phyloP scores from a whole-genome alignment of 2,329 filamentous ascomycete genomes.

The Beauveria brongniartii region DNA sequence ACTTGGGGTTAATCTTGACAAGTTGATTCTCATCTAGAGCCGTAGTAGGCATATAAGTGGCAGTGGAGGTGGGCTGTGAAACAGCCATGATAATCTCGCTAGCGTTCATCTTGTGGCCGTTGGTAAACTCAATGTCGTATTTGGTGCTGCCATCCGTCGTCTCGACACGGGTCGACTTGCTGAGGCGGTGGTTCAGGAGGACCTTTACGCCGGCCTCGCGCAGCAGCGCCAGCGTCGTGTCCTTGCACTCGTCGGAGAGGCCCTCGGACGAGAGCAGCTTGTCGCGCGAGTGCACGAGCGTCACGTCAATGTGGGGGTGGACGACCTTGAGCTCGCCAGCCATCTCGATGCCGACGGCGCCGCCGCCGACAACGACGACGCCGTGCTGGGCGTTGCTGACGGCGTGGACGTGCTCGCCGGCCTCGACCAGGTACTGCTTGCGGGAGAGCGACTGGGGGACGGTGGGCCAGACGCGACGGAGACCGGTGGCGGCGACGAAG shows the following conservation, averaged over 20 bases:
- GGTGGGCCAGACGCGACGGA: constrained; percentile 62
- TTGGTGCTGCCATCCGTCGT: constrained; percentile 31
- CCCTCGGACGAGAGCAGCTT: constrained; percentile 66
- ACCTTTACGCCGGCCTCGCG: constrained; percentile 56
- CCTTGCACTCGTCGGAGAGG: constrained; percentile 61
- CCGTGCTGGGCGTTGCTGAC: constrained; percentile 45
- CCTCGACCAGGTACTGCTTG: constrained; percentile 56
- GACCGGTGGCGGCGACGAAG: constrained; percentile 63
- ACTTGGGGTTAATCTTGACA: constrained; percentile 53
- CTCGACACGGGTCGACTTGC: constrained; percentile 37
- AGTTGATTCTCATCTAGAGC: constrained; percentile 57
- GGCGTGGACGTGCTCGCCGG: constrained; percentile 48
- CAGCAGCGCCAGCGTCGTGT: constrained; percentile 49
- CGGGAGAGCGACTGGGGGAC: constrained; percentile 59
- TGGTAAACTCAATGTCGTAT: constrained; percentile 48
- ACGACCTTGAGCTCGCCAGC: constrained; percentile 67
- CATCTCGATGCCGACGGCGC: constrained; percentile 76
- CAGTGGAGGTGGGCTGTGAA: constrained; percentile 53
- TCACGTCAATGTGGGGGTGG: constrained; percentile 58
- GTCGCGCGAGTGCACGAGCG: constrained; percentile 63
- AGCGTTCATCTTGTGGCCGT: constrained; percentile 50
- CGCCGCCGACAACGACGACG: constrained; percentile 66
- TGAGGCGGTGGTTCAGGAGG: constrained; percentile 52
- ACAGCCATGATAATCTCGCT: constrained; percentile 64
- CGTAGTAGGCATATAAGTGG: constrained; percentile 50